Conservation (phyloP, 352 stramenopile species). For the Thalassiosira exigua region DNA sequence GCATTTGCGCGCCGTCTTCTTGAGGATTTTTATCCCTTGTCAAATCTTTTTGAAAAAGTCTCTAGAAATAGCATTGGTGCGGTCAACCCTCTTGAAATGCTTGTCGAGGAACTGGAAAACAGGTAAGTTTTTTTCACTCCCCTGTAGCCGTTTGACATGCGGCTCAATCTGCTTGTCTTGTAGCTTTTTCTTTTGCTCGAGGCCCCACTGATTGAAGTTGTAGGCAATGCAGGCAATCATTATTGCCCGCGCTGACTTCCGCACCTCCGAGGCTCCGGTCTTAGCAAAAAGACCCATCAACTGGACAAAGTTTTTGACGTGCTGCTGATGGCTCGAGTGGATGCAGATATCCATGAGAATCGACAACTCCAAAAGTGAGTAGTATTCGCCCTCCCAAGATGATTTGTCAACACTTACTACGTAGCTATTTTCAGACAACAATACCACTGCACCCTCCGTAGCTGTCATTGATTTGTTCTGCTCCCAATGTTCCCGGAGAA, state of each 20-base stretch:
- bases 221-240: not conserved
- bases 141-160: not conserved
- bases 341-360: conserved; percentile 9
- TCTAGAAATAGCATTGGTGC: not conserved
- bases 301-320: conserved; percentile 23
- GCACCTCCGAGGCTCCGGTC: conserved; percentile 12
- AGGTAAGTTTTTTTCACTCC: not conserved
- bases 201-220: not conserved
- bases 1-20: not conserved
- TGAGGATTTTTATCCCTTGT: not conserved
- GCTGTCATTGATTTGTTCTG: conserved; percentile 1
- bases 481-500: not conserved
- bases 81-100: not conserved
- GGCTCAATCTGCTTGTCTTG: not conserved
- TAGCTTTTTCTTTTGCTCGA: not conserved
- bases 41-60: not conserved
- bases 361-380: not conserved
- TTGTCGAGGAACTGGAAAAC: not conserved
- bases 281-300: not conserved
- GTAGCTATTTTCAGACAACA: not conserved
- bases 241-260: not conserved
- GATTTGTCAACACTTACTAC: not conserved
- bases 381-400: conserved; percentile 1
- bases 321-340: conserved; percentile 16
- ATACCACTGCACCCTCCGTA: not conserved